Base-by-base conservation (phyloP, 129 eudicot genomes). In the Ambrosia trifida region DNA sequence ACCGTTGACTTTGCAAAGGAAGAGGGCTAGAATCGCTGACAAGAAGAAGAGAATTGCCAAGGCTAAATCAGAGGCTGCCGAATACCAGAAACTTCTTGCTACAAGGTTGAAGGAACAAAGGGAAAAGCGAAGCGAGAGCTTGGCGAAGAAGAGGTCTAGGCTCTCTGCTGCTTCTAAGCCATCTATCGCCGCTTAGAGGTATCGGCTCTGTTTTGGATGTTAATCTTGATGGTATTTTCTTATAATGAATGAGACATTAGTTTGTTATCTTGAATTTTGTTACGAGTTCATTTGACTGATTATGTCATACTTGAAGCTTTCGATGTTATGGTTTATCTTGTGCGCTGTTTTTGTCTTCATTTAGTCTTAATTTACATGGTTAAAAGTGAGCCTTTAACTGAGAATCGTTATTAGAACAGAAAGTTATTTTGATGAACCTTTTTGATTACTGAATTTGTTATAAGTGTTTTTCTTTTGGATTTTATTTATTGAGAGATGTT, bases 31-130 rank as follows among this genome's bases (percentile, higher is more conserved):
- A 87, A 87, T 86, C 78, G 86, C 96, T 1, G 90, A 89, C 70
- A 89, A 89, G 88, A 89, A 89, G 90, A 88, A 89, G 86, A 86
- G 93, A 41, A 86, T 86, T 64, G 90, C 90, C 5, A 89, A 89
- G 88, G 93, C 96, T 35, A 86, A 89, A 77, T 69, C 96, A 0
- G 93, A 89, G 61, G 96, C 96, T 20, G 96, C 96, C 0, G 96
- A 89, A 0, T 89, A 89, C 88, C 96, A 89, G 59, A 89, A 89
- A 79, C 96, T 89, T 76, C 93, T 89, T 43, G 96, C 96, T 0
- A 64, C 78, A 13, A 72, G 96, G 76, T 52, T 89, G 85, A 89
- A 89, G 88, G 96, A 89, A 61, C 96, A 89, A 76, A 76, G 96
- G 61, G 96, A 89, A 35, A 80, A 72, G 82, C 86, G 96, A 6